Conservation (phyloP, 257 asterid species). For the Solanum rostratum region DNA sequence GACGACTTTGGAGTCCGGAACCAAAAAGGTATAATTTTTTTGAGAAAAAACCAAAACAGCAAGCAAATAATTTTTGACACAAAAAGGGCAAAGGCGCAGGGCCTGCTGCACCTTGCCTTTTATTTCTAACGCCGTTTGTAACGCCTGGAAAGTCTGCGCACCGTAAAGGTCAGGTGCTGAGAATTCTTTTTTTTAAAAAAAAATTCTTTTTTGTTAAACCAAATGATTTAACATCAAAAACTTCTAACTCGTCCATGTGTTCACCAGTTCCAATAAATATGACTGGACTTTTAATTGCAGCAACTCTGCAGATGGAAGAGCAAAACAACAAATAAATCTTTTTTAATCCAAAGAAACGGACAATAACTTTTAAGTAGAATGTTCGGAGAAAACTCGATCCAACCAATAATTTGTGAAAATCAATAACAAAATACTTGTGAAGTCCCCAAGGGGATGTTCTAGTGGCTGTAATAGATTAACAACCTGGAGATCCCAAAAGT, state of each 20-base stretch:
- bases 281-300: slow-evolving; percentile 93
- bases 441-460: background rate
- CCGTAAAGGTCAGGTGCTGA: too few relatives aligned
- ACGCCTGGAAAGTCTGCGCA: too few relatives aligned
- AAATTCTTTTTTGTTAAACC: too few relatives aligned
- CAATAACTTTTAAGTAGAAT: background rate
- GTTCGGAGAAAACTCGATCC: background rate
- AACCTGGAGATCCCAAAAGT: background rate
- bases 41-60: too few relatives aligned
- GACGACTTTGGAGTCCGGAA: too few relatives aligned
- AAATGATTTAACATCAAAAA: slow-evolving; percentile 92
- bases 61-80: too few relatives aligned
- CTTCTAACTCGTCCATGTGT: slow-evolving; percentile 97
- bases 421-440: background rate
- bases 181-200: too few relatives aligned
- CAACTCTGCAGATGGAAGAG: slow-evolving; percentile 59
- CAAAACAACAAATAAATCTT: background rate
- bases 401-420: background rate
- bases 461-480: background rate
- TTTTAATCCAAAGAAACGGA: background rate
- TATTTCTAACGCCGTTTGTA: too few relatives aligned
- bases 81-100: too few relatives aligned
- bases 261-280: slow-evolving; percentile 96
- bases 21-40: too few relatives aligned
- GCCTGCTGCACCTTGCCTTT: too few relatives aligned